phyloP scores from a whole-genome alignment of 225 moss, liverwort and hornwort species.

The Thuidium tamariscinum region DNA sequence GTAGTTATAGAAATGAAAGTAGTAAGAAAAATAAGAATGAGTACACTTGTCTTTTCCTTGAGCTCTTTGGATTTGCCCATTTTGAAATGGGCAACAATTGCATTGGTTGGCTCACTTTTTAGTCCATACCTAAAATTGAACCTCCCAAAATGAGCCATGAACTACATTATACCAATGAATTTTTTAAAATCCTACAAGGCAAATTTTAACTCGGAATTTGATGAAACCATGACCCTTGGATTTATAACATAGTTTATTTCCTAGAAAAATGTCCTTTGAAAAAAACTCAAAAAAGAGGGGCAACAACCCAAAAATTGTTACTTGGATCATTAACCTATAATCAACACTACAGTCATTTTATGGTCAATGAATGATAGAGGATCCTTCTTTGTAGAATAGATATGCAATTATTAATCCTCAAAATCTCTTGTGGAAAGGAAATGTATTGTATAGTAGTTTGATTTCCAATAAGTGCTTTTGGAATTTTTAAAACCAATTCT shows the following conservation, averaged over 20 bases:
- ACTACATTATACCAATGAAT: accelerated
- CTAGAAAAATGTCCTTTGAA: accelerated
- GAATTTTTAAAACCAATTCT: too few species aligned
- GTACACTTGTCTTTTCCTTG: neutral
- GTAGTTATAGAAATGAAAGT: neutral
- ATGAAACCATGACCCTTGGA: neutral
- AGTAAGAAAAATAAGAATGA: neutral
- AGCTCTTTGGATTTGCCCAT: neutral
- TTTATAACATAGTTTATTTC: accelerated
- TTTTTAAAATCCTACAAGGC: accelerated
- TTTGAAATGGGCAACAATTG: accelerated
- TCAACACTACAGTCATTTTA: neutral
- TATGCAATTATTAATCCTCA: too few species aligned
- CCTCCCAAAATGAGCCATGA: accelerated
- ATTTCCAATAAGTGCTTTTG: too few species aligned
- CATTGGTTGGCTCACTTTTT: neutral
- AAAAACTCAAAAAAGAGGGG: neutral
- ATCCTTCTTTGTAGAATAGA: too few species aligned
- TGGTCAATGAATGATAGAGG: too few species aligned
- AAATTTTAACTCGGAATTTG: neutral
- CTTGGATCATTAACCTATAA: too few species aligned
- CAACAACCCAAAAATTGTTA: accelerated
- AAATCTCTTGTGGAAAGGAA: too few species aligned
- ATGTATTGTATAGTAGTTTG: too few species aligned
- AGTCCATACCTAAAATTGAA: accelerated